Percentiles rank a stretch among this genome's conserved stretches.
Conservation (phyloP, 2,329 filamentous ascomycete genomes). For the Arthrobotrys musiformis region DNA sequence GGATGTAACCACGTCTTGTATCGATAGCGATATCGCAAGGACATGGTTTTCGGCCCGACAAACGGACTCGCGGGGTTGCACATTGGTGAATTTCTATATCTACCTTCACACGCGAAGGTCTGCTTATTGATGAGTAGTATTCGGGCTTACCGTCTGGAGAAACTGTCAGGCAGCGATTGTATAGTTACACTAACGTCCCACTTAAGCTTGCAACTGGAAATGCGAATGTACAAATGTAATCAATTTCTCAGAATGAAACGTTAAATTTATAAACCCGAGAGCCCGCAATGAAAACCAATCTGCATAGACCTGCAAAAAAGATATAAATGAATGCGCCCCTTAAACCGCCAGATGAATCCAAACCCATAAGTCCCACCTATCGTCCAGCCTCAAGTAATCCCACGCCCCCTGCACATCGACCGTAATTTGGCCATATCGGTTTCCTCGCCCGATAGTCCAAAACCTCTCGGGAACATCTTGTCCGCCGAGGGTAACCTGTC, state of each 20-base stretch:
- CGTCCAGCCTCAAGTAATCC: slow-evolving; percentile 37
- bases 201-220: too few relatives aligned
- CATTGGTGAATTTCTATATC: neutral
- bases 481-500: slow-evolving; percentile 47
- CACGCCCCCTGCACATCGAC: slow-evolving; percentile 37
- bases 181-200: neutral
- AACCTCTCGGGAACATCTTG: slow-evolving; percentile 50
- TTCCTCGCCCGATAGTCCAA: slow-evolving; percentile 23
- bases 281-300: too few relatives aligned
- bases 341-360: slow-evolving; percentile 49
- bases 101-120: neutral
- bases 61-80: neutral
- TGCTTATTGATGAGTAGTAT: too few relatives aligned
- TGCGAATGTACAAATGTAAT: neutral
- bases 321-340: neutral
- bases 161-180: neutral
- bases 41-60: neutral
- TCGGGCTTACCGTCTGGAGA: too few relatives aligned
- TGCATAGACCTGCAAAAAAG: neutral
- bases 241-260: neutral
- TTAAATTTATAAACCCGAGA: too few relatives aligned
- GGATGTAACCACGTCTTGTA: neutral
- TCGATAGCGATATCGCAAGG: slow-evolving; percentile 16
- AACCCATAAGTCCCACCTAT: slow-evolving; percentile 35
- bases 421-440: slow-evolving; percentile 18